Evolutionary conservation across 352 stramenopile genomes (phyloP).

Genomic region (Salisapilia sapeloensis): DNA sequence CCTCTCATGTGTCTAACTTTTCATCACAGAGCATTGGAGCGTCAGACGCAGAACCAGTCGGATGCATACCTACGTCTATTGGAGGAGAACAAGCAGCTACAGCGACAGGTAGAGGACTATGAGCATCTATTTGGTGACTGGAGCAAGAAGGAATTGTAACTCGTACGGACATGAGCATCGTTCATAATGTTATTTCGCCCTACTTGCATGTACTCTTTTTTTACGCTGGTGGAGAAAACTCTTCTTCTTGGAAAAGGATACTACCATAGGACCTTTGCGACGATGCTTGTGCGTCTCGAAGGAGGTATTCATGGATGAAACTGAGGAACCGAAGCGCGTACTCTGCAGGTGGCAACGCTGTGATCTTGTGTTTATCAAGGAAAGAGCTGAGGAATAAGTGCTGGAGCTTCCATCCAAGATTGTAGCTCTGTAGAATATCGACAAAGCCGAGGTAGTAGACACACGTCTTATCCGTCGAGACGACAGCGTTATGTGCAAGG

Average conservation of each 20-base stretch:
- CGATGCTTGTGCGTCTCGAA: conserved; percentile 35
- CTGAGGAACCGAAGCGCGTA: conserved; percentile 75
- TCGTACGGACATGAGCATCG: no score
- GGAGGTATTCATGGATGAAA: conserved; percentile 72
- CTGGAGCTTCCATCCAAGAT: conserved; percentile 72
- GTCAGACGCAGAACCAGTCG: conserved; percentile 48
- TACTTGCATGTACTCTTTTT: no score
- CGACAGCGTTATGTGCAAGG: conserved; percentile 58
- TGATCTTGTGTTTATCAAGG: conserved; percentile 62
- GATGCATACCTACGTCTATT: conserved; percentile 53
- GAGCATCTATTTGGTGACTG: conserved; percentile 70
- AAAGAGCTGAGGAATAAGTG: conserved; percentile 51
- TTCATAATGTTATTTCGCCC: no score
- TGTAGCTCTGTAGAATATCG: conserved; percentile 78
- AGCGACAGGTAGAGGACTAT: conserved; percentile 63
- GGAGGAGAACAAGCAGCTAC: conserved; percentile 53
- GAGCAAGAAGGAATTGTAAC: conserved; percentile 68
- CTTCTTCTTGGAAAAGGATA: no score
- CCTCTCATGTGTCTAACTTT: conserved; percentile 1
- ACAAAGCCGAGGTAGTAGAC: conserved; percentile 79
- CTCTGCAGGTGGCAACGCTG: conserved; percentile 59
- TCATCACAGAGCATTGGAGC: conserved; percentile 30
- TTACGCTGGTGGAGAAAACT: no score
- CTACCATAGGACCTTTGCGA: conserved; percentile 56
- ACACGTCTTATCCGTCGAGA: conserved; percentile 44